These are phyloP conservation scores for Penicillium sp. DNA, from an alignment of 2,329 filamentous ascomycete genomes.

Conservation along the genomic window DNA sequence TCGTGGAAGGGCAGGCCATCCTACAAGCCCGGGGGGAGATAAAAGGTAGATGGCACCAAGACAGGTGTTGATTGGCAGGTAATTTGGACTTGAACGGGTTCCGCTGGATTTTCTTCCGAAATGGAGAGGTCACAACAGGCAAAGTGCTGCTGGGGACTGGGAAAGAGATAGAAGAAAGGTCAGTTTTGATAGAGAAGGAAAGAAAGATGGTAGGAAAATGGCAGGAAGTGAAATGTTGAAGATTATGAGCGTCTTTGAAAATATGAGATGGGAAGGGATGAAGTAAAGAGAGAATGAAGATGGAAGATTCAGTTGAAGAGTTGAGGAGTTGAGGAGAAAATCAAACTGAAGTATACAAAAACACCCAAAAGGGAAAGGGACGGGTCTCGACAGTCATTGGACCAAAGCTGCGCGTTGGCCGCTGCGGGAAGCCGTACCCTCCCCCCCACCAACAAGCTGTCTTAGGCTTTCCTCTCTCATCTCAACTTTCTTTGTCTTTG, in stretches of 20 bases:
- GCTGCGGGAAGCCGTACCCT: not conserved
- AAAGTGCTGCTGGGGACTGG: too few relatives aligned
- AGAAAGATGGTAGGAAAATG: too few relatives aligned
- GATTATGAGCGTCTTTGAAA: too few relatives aligned
- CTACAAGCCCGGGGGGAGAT: not conserved
- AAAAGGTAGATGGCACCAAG: not conserved
- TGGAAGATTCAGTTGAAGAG: too few relatives aligned
- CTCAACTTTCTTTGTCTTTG: not conserved
- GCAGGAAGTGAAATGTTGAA: too few relatives aligned
- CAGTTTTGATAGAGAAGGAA: not conserved
- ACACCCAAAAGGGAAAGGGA: not conserved
- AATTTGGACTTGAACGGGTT: not conserved
- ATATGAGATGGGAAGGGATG: too few relatives aligned
- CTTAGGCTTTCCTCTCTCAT: not conserved
- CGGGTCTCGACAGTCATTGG: not conserved
- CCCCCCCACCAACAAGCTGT: not conserved
- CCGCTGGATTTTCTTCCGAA: not conserved
- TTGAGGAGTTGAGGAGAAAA: too few relatives aligned
- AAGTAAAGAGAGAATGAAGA: not conserved
- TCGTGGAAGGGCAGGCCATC: not conserved
- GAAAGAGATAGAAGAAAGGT: not conserved
- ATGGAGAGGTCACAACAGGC: not conserved
- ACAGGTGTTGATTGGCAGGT: not conserved
- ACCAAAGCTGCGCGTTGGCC: slow-evolving; percentile 1
- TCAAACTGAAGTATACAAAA: not conserved